Percentiles rank a stretch among this genome's conserved stretches.
These are phyloP conservation scores for Basidiobolus meristosporus DNA, from an alignment of 371 early-diverging fungal genomes.

Conservation along the genomic window DNA sequence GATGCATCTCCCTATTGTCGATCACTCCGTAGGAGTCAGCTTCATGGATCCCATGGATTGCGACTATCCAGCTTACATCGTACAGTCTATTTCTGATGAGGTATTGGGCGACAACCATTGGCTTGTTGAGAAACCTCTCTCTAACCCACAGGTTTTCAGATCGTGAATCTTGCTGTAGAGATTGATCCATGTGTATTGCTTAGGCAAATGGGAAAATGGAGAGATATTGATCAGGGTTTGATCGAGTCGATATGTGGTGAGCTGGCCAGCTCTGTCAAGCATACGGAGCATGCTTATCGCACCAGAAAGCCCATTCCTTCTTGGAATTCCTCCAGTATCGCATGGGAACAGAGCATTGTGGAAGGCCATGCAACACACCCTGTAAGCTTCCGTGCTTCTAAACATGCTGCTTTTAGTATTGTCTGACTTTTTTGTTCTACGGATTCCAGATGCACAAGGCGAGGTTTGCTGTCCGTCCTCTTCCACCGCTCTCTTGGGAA, in stretches of 20 bases:
- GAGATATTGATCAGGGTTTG: slow-evolving; percentile 1
- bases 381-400: slow-evolving; percentile 4
- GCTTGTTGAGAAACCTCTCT: too few relatives aligned
- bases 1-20: background rate
- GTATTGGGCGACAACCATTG: too few relatives aligned
- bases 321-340: background rate
- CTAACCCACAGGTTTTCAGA: too few relatives aligned
- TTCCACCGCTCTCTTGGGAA: slow-evolving; percentile 18
- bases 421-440: too few relatives aligned
- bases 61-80: background rate
- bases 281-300: slow-evolving; percentile 5
- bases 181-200: background rate
- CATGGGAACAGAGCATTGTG: slow-evolving; percentile 3
- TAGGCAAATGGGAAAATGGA: slow-evolving; percentile 9
- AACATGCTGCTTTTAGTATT: too few relatives aligned
- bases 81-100: too few relatives aligned
- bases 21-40: slow-evolving; percentile 8
- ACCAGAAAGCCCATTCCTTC: background rate
- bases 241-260: slow-evolving; percentile 9
- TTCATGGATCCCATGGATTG: background rate
- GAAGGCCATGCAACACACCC: slow-evolving; percentile 71
- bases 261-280: slow-evolving; percentile 13
- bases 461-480: slow-evolving; percentile 32
- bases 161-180: too few relatives aligned
- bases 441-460: slow-evolving; percentile 44